Percentiles rank a stretch among this genome's conserved stretches.
These are phyloP conservation scores for Sclerotiophoma versabilis DNA, from an alignment of 2,329 filamentous ascomycete species.

Conservation along the genomic window DNA sequence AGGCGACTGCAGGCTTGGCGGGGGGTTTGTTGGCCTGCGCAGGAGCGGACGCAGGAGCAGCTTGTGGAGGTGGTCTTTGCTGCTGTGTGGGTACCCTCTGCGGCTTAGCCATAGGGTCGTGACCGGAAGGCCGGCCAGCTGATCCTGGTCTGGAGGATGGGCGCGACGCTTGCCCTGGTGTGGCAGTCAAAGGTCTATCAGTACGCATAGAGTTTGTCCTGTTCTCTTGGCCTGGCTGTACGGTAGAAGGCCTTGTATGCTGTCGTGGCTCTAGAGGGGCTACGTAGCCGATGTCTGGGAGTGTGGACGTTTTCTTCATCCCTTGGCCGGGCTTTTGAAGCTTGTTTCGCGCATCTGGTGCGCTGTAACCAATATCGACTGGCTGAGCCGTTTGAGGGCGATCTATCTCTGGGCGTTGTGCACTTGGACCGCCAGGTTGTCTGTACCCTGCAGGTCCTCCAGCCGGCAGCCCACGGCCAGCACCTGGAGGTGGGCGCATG, in stretches of 20 bases:
- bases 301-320: conserved; percentile 41
- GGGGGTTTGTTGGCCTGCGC: conserved; percentile 25
- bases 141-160: conserved; percentile 38
- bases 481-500: conserved; percentile 37
- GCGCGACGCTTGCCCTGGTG: conserved; percentile 24
- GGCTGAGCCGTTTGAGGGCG: conserved; percentile 51
- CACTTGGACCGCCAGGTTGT: conserved; percentile 49
- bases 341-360: conserved; percentile 54
- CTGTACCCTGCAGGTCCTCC: conserved; percentile 45
- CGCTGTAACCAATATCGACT: conserved; percentile 52
- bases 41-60: conserved; percentile 18
- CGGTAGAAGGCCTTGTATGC: conserved; percentile 45
- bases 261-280: conserved; percentile 47
- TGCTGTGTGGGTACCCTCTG: conserved; percentile 30
- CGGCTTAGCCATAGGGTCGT: conserved; percentile 36
- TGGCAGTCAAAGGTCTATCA: conserved; percentile 35
- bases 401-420: conserved; percentile 44
- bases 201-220: conserved; percentile 33
- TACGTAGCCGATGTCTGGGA: conserved; percentile 49
- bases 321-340: conserved; percentile 49
- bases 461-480: conserved; percentile 40
- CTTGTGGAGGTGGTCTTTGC: conserved; percentile 28
- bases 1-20: conserved; percentile 35
- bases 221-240: conserved; percentile 45
- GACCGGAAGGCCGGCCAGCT: conserved; percentile 37